Evolutionary conservation across 805 yeast genomes (phyloP).

Genomic region (Scheffersomyces stipitis): DNA sequence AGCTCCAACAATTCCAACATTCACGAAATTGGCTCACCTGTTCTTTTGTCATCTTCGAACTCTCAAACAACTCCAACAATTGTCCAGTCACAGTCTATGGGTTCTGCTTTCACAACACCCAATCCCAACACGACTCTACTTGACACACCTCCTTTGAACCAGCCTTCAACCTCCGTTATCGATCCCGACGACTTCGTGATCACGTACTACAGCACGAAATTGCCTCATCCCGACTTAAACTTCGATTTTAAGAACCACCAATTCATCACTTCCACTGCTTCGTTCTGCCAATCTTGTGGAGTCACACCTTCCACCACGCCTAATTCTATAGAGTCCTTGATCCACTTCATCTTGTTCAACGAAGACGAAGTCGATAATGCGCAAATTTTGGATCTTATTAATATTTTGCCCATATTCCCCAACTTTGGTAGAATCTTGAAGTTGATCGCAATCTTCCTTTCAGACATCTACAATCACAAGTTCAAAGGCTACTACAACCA

Average conservation of each 20-base stretch:
- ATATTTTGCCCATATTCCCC: constrained; percentile 37
- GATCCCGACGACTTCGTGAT: constrained; percentile 14
- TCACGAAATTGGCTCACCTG: too few species aligned
- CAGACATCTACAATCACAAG: constrained; percentile 21
- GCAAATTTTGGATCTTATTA: constrained; percentile 14
- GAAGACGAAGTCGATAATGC: constrained; percentile 11
- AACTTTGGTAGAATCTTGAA: constrained; percentile 29
- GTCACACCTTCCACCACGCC: constrained; percentile 1
- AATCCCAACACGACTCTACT: constrained; percentile 1
- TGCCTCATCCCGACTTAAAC: constrained; percentile 38
- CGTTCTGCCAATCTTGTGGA: constrained; percentile 3
- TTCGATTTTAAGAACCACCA: constrained; percentile 45
- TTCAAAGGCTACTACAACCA: constrained; percentile 20
- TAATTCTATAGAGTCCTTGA: constrained; percentile 60
- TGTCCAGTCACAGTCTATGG: constrained; percentile 11
- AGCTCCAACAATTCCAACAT: too few species aligned
- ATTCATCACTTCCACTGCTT: constrained; percentile 16
- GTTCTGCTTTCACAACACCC: constrained; percentile 4
- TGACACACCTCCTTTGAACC: background rate
- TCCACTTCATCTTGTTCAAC: constrained; percentile 63
- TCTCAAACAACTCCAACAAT: constrained; percentile 14
- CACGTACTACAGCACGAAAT: constrained; percentile 21
- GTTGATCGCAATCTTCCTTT: constrained; percentile 16
- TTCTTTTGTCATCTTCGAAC: constrained; percentile 13
- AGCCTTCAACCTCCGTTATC: too few species aligned